phyloP scores from a whole-genome alignment of 805 yeast species.

The Saccharomycopsis vini region DNA sequence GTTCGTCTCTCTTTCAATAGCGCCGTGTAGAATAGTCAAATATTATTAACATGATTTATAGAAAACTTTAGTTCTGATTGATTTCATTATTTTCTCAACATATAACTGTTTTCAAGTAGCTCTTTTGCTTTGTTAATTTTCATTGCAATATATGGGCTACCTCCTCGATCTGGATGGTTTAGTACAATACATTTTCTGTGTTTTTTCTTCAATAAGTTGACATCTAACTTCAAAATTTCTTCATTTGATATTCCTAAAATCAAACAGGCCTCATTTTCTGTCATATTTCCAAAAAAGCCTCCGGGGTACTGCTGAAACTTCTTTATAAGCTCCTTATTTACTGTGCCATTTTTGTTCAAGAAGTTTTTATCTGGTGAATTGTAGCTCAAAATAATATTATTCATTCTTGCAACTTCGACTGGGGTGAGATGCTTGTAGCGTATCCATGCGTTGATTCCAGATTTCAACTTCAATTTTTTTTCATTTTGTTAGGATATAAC shows the following conservation, averaged over 20 bases:
- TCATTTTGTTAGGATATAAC: not conserved
- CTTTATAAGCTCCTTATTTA: conserved; percentile 21
- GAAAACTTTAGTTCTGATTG: no score
- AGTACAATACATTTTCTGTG: conserved; percentile 72
- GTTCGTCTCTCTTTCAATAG: no score
- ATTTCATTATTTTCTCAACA: conserved; percentile 24
- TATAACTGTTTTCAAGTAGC: conserved; percentile 55
- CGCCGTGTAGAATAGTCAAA: no score
- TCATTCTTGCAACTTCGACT: conserved; percentile 32
- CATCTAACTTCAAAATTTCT: conserved; percentile 42
- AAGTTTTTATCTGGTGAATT: conserved; percentile 16
- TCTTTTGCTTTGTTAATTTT: conserved; percentile 85
- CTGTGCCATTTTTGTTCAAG: conserved; percentile 17
- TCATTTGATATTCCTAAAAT: conserved; percentile 50
- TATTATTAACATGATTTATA: no score
- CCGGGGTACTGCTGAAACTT: conserved; percentile 41
- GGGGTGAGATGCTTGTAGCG: conserved; percentile 28
- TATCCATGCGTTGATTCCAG: conserved; percentile 28
- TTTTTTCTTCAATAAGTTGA: conserved; percentile 49
- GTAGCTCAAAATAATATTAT: conserved; percentile 26
- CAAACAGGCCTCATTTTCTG: conserved; percentile 60
- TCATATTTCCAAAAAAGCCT: conserved; percentile 56
- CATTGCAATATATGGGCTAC: conserved; percentile 71
- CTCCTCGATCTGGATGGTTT: conserved; percentile 88
- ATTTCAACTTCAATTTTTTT: no score